phyloP scores from a whole-genome alignment of 2,329 filamentous ascomycete genomes.

The Aspergillus fischeri region DNA sequence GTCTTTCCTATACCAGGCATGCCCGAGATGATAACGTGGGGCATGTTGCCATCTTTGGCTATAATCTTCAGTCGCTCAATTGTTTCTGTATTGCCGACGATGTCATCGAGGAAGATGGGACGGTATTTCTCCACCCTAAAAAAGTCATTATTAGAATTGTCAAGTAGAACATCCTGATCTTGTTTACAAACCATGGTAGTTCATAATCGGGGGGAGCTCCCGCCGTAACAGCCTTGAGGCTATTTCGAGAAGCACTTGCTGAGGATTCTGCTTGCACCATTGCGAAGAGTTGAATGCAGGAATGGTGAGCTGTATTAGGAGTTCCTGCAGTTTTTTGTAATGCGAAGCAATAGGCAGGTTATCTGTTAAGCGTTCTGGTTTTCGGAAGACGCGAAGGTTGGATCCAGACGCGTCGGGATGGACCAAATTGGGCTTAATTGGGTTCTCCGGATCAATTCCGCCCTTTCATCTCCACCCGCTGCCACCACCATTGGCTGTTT shows the following conservation, averaged over 20 bases:
- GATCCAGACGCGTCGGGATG: conserved; percentile 24
- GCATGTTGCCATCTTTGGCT: conserved; percentile 98
- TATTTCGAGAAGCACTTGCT: conserved; percentile 39
- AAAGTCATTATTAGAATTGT: conserved; percentile 10
- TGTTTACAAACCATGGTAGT: conserved; percentile 43
- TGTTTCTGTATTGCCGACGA: conserved; percentile 96
- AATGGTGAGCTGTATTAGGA: not conserved
- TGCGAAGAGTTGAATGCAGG: conserved; percentile 5
- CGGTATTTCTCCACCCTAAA: conserved; percentile 96
- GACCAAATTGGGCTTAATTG: conserved; percentile 14
- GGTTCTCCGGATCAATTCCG: not conserved
- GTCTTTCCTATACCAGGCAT: conserved; percentile 99
- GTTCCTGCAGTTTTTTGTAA: not conserved
- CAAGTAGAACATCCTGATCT: not conserved
- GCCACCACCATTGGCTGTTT: not conserved
- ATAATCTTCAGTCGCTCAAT: conserved; percentile 98
- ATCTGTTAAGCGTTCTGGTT: not conserved
- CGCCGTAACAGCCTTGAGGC: conserved; percentile 35
- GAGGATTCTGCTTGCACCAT: conserved; percentile 48
- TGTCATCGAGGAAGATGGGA: conserved; percentile 89
- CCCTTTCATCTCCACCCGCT: not conserved
- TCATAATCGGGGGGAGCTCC: conserved; percentile 45
- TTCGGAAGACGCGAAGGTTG: conserved; percentile 25
- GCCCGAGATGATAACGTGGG: conserved; percentile 97
- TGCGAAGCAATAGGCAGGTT: not conserved